phyloP scores from a whole-genome alignment of 768 basidiomycete species.

The Lanmaoa pseudosensibilis region DNA sequence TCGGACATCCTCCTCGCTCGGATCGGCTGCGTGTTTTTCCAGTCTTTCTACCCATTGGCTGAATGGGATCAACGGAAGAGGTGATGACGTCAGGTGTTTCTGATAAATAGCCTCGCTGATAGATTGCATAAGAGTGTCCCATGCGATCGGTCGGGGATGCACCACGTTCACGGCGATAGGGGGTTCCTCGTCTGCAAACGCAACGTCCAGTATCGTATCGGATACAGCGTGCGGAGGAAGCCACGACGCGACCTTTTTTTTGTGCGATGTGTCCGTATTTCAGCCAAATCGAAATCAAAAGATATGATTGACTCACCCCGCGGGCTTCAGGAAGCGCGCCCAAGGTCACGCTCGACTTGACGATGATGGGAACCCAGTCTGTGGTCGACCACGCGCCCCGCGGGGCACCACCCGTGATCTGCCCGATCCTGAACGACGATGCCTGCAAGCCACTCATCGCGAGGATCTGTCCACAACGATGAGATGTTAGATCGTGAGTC shows the following conservation, averaged over 20 bases:
- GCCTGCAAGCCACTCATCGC: constrained; percentile 33
- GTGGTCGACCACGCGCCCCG: constrained; percentile 40
- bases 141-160: constrained; percentile 33
- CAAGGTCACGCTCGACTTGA: constrained; percentile 35
- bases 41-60: constrained; percentile 27
- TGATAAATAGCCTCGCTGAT: constrained; percentile 20
- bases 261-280: not conserved
- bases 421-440: constrained; percentile 38
- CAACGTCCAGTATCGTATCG: constrained; percentile 29
- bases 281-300: not conserved
- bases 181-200: constrained; percentile 20
- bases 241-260: constrained; percentile 33
- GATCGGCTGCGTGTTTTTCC: not conserved
- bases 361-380: constrained; percentile 39
- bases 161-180: constrained; percentile 32
- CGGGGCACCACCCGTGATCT: constrained; percentile 34
- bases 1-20: not conserved
- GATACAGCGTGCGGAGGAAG: constrained; percentile 31
- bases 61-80: constrained; percentile 34
- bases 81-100: constrained; percentile 5
- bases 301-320: constrained; percentile 24
- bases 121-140: constrained; percentile 24
- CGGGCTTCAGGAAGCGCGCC: constrained; percentile 31
- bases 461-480: constrained; percentile 16
- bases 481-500: too few relatives aligned